Evolutionary conservation across 352 stramenopile species (phyloP).

Genomic region (Labyrinthula sp.): DNA sequence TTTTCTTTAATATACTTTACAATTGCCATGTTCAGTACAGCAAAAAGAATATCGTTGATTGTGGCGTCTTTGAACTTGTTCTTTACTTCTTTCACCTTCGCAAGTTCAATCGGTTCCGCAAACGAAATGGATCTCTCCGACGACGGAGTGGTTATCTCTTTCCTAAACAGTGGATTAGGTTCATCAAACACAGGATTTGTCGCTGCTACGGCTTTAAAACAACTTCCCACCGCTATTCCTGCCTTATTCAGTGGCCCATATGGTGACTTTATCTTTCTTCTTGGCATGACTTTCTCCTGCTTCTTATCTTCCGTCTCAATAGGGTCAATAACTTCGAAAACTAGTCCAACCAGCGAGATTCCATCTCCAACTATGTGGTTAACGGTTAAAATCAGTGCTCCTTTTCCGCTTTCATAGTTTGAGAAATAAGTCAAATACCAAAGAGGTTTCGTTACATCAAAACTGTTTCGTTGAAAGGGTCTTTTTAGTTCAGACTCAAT

Average conservation of each 20-base stretch:
- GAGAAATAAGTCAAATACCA: conserved; percentile 22
- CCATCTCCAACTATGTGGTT: conserved; percentile 23
- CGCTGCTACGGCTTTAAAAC: conserved; percentile 11
- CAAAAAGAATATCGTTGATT: conserved; percentile 21
- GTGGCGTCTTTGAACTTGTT: conserved; percentile 20
- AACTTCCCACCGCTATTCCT: conserved; percentile 4
- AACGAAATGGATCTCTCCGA: conserved; percentile 5
- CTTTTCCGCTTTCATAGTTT: conserved; percentile 5
- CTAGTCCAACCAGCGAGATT: conserved; percentile 15
- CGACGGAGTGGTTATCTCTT: conserved; percentile 4
- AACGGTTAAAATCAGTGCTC: conserved; percentile 17
- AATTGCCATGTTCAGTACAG: conserved; percentile 20
- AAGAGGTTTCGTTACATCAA: conserved; percentile 13
- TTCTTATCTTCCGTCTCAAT: conserved; percentile 1
- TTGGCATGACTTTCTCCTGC: not conserved
- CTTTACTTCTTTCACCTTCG: conserved; percentile 24
- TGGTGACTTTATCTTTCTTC: conserved; percentile 1
- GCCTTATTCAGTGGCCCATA: conserved; percentile 9
- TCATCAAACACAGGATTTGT: conserved; percentile 6
- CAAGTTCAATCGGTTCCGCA: conserved; percentile 10
- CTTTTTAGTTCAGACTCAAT: no score
- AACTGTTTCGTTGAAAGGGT: no score
- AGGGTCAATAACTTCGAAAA: conserved; percentile 18
- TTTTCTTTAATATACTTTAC: conserved; percentile 15
- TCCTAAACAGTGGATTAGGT: conserved; percentile 5